Conservation (phyloP, 192 early-diverging fungal species). For the Gamsiella multidivaricata region DNA sequence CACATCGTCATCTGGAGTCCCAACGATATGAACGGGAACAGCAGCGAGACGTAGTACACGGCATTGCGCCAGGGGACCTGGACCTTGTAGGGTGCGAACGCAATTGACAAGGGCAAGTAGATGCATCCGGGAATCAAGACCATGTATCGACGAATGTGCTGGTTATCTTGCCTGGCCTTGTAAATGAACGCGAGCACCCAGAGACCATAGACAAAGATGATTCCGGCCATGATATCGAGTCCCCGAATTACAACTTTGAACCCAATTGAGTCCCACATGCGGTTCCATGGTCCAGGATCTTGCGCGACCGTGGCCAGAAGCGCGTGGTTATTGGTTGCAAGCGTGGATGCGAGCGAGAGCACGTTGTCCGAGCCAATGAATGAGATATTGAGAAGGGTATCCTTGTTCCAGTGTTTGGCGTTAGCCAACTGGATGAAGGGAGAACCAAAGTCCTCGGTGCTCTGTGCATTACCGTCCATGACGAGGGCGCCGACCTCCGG, state of each 20-base stretch:
- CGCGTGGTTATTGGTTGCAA: slow-evolving; percentile 2
- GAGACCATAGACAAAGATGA: slow-evolving; percentile 37
- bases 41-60: slow-evolving; percentile 43
- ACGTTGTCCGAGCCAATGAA: slow-evolving; percentile 28
- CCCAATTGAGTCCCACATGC: slow-evolving; percentile 27
- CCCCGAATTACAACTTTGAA: slow-evolving; percentile 39
- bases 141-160: slow-evolving; percentile 28
- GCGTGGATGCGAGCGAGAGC: neutral
- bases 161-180: slow-evolving; percentile 25
- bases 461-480: slow-evolving; percentile 48
- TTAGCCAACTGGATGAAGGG: slow-evolving; percentile 43
- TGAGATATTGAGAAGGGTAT: slow-evolving; percentile 31
- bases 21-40: slow-evolving; percentile 49
- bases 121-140: slow-evolving; percentile 40
- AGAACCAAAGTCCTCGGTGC: slow-evolving; percentile 34
- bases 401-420: slow-evolving; percentile 36
- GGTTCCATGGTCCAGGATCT: slow-evolving; percentile 41
- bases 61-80: slow-evolving; percentile 43
- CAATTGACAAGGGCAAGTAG: slow-evolving; percentile 44
- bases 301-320: slow-evolving; percentile 33
- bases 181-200: slow-evolving; percentile 36
- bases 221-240: slow-evolving; percentile 19
- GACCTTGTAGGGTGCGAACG: slow-evolving; percentile 52
- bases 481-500: slow-evolving; percentile 38
- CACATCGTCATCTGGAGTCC: slow-evolving; percentile 51